These are phyloP conservation scores for Yarrowia yakushimensis DNA, from an alignment of 805 yeast genomes.

Conservation along the genomic window DNA sequence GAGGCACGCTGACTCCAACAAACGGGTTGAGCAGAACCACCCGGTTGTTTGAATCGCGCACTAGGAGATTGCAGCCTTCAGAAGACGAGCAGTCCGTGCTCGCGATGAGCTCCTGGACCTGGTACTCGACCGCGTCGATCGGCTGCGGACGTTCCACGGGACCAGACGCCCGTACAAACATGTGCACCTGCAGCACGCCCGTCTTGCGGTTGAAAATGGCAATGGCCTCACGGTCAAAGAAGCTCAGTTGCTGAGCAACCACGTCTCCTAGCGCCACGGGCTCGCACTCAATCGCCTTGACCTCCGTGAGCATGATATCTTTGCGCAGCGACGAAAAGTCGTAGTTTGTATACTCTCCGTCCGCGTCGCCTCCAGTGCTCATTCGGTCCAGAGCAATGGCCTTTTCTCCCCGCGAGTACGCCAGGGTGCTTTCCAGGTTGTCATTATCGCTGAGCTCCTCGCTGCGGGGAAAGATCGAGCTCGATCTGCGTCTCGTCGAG, in stretches of 20 bases:
- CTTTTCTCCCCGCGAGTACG: constrained; percentile 29
- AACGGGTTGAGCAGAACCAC: constrained; percentile 38
- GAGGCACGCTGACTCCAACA: constrained; percentile 18
- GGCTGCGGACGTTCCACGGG: constrained; percentile 39
- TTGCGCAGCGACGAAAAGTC: constrained; percentile 43
- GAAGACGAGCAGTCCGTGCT: constrained; percentile 33
- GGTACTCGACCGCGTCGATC: constrained; percentile 37
- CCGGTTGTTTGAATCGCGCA: constrained; percentile 25
- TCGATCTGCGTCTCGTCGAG: constrained; percentile 27
- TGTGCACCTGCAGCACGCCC: constrained; percentile 48
- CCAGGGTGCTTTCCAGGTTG: constrained; percentile 28
- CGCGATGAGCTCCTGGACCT: constrained; percentile 41
- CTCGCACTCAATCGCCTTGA: constrained; percentile 42
- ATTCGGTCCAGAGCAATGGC: constrained; percentile 28
- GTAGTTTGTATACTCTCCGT: constrained; percentile 1
- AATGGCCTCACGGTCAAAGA: constrained; percentile 58
- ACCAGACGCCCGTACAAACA: constrained; percentile 42
- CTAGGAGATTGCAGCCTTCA: constrained; percentile 31
- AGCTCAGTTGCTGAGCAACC: constrained; percentile 41
- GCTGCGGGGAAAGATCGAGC: constrained; percentile 20
- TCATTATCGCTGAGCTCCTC: constrained; percentile 26
- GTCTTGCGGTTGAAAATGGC: constrained; percentile 48
- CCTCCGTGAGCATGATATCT: constrained; percentile 66
- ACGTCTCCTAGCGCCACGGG: constrained; percentile 30
- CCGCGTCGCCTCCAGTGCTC: constrained; percentile 36